Conservation (phyloP, 352 stramenopile species). For the Phytophthora podocarpi region DNA sequence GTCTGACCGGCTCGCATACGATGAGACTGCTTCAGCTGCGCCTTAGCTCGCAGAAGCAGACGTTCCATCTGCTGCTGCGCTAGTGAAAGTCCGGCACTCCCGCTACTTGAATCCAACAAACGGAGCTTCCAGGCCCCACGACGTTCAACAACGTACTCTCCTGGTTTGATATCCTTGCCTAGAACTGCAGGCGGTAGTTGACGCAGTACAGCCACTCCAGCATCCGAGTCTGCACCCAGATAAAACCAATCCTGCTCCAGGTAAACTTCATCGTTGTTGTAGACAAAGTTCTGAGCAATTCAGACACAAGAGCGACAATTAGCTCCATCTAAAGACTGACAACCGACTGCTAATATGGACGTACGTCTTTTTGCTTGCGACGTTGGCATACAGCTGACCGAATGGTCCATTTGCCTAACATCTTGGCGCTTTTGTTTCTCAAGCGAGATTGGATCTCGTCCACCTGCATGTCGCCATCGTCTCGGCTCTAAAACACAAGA, state of each 20-base stretch:
- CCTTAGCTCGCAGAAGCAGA: slow-evolving; percentile 71
- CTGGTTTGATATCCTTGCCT: slow-evolving; percentile 44
- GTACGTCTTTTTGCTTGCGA: slow-evolving; percentile 56
- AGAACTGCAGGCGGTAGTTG: slow-evolving; percentile 46
- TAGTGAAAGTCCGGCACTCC: slow-evolving; percentile 60
- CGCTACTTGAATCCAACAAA: slow-evolving; percentile 73
- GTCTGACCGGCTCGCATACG: slow-evolving; percentile 69
- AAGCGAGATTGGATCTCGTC: slow-evolving; percentile 83
- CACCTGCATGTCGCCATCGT: slow-evolving; percentile 73
- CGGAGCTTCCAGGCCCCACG: slow-evolving; percentile 71
- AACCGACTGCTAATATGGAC: slow-evolving; percentile 12
- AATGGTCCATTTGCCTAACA: slow-evolving; percentile 82
- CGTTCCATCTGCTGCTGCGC: slow-evolving; percentile 85
- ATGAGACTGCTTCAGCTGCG: slow-evolving; percentile 76
- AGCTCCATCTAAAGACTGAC: no score
- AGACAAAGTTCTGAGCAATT: slow-evolving; percentile 80
- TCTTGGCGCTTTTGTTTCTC: slow-evolving; percentile 75
- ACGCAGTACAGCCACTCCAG: slow-evolving; percentile 63
- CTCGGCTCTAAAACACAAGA: slow-evolving; percentile 50
- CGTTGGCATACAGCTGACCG: slow-evolving; percentile 59
- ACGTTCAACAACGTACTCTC: slow-evolving; percentile 77
- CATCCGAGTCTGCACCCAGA: slow-evolving; percentile 68
- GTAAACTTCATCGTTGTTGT: slow-evolving; percentile 86
- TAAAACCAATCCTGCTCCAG: slow-evolving; percentile 89
- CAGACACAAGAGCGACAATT: no score